These are phyloP conservation scores for Pseudisothecium myosuroides DNA, from an alignment of 225 moss, liverwort and hornwort species.

Conservation along the genomic window DNA sequence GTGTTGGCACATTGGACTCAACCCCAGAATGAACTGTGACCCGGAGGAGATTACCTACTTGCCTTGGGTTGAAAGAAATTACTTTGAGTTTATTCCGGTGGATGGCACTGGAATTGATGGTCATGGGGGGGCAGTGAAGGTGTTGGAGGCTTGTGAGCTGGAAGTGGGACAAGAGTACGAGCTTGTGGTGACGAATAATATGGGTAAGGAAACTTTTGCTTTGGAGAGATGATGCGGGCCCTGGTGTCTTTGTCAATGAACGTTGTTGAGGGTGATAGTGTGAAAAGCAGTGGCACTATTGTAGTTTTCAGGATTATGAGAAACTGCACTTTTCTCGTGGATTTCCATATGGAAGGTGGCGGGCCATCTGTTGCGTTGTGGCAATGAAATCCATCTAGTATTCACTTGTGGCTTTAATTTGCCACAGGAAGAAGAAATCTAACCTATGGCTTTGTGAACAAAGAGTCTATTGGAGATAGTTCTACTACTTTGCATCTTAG, in stretches of 20 bases:
- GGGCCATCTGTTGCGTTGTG: background rate
- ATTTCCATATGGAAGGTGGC: too few relatives aligned
- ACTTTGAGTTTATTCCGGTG: slow-evolving; percentile 56
- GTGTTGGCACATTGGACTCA: slow-evolving; percentile 35
- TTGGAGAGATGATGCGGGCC: background rate
- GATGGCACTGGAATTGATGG: background rate
- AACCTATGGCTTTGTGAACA: too few relatives aligned
- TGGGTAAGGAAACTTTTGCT: background rate
- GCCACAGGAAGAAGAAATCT: too few relatives aligned
- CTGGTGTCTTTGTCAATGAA: background rate
- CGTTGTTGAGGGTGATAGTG: background rate
- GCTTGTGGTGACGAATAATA: slow-evolving; percentile 44
- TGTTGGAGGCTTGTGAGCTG: slow-evolving; percentile 49
- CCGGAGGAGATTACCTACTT: slow-evolving; percentile 41
- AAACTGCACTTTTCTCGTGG: background rate
- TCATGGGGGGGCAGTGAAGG: background rate
- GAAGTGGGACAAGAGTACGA: slow-evolving; percentile 60
- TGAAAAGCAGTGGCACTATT: too few relatives aligned
- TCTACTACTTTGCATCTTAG: background rate
- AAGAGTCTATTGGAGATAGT: too few relatives aligned
- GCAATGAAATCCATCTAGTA: background rate
- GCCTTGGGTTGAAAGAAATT: slow-evolving; percentile 32
- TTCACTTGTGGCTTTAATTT: background rate
- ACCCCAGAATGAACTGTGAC: slow-evolving; percentile 15
- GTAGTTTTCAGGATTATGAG: too few relatives aligned